Evolutionary conservation across 805 yeast species (phyloP).

Genomic region (Zygoascus bituminiphila): DNA sequence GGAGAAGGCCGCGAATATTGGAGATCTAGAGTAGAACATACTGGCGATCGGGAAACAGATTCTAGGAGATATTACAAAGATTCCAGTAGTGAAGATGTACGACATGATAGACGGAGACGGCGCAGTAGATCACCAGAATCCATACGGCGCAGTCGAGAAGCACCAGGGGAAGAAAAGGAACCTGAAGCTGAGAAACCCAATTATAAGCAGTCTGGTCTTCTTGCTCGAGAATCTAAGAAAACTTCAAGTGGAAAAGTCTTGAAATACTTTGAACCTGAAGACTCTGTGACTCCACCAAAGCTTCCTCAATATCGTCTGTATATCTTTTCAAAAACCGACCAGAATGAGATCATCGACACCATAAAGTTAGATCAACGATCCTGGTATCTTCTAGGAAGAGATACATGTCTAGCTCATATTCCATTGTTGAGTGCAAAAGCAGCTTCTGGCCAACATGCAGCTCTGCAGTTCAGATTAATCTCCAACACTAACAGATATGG

Average conservation of each 20-base stretch:
- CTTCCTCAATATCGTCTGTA: constrained; percentile 25
- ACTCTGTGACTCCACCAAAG: constrained; percentile 23
- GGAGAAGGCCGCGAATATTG: no score
- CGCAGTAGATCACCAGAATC: not conserved
- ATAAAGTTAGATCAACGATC: constrained; percentile 25
- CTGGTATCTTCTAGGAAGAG: constrained; percentile 33
- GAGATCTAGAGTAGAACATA: no score
- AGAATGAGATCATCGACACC: constrained; percentile 10
- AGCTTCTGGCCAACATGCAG: constrained; percentile 44
- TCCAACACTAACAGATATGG: constrained; percentile 14
- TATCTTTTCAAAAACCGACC: constrained; percentile 26
- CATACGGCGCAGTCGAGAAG: not conserved
- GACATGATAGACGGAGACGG: not conserved
- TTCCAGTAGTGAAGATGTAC: not conserved
- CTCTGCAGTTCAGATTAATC: constrained; percentile 34
- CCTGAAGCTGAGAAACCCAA: constrained; percentile 20
- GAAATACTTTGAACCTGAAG: constrained; percentile 30
- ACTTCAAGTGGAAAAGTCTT: constrained; percentile 30
- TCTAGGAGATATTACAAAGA: not conserved
- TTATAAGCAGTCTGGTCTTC: constrained; percentile 36
- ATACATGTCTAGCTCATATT: constrained; percentile 31
- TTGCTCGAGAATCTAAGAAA: constrained; percentile 30
- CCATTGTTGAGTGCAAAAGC: constrained; percentile 28
- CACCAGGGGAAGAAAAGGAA: not conserved
- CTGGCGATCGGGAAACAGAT: no score